Percentiles rank a stretch among this genome's conserved stretches.
Evolutionary conservation across 2,329 filamentous ascomycete species (phyloP).

Genomic region (Xylariaceae sp.): DNA sequence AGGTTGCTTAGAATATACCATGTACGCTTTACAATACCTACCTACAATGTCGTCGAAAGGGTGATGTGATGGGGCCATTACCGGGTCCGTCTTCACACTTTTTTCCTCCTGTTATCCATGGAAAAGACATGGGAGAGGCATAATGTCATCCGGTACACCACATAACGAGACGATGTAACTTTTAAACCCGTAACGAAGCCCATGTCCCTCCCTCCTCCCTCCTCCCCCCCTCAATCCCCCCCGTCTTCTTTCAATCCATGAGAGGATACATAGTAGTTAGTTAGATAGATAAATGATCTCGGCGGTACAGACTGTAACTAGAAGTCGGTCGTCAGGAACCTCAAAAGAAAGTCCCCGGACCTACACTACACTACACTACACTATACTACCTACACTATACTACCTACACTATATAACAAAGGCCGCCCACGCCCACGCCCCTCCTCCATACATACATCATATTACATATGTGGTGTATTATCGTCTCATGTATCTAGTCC

Average conservation of each 20-base stretch:
- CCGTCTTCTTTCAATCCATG: too few relatives aligned
- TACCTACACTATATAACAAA: too few relatives aligned
- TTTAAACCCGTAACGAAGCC: background rate
- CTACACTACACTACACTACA: background rate
- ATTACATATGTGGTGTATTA: background rate
- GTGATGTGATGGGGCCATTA: background rate
- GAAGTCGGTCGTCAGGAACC: conserved; percentile 1
- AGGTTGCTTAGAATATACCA: too few relatives aligned
- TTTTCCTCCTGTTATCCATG: too few relatives aligned
- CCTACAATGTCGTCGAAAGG: too few relatives aligned
- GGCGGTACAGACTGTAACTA: background rate
- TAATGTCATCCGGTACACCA: background rate
- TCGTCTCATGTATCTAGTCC: background rate
- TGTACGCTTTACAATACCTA: too few relatives aligned
- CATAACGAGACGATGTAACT: background rate
- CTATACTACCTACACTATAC: too few relatives aligned
- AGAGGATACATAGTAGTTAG: too few relatives aligned
- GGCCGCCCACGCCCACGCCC: too few relatives aligned
- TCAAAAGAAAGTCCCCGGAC: conserved; percentile 3
- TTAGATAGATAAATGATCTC: too few relatives aligned
- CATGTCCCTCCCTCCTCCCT: background rate
- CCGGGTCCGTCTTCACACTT: background rate
- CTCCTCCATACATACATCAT: conserved; percentile 4
- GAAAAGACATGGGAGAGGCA: background rate
- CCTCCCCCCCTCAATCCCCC: background rate